These are phyloP conservation scores for Firmiana major DNA, from an alignment of 345 rosid species.

Conservation along the genomic window DNA sequence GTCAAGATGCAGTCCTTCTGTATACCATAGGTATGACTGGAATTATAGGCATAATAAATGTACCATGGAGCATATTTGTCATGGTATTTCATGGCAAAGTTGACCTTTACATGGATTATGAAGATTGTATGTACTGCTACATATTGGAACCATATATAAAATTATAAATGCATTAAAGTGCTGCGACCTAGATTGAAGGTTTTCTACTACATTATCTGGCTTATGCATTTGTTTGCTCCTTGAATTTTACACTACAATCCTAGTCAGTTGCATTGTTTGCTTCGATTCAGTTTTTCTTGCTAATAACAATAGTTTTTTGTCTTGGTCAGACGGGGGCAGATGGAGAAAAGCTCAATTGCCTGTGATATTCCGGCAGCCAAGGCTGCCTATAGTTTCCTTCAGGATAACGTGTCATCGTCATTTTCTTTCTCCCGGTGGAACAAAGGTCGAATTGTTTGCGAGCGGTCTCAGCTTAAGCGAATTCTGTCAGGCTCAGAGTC, in stretches of 20 bases:
- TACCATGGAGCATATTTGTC: neutral
- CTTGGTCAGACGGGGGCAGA: constrained; percentile 56
- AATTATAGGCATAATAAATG: neutral
- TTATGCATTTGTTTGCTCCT: neutral
- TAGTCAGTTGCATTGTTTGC: constrained; percentile 7
- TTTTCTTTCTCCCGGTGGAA: constrained; percentile 79
- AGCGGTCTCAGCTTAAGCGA: constrained; percentile 73
- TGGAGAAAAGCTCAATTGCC: constrained; percentile 61
- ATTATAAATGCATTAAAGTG: neutral
- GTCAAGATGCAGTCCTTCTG: neutral
- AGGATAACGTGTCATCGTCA: constrained; percentile 58
- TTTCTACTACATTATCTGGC: neutral
- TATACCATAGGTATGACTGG: neutral
- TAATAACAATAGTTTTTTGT: neutral
- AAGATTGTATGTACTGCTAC: neutral
- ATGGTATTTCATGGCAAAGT: neutral
- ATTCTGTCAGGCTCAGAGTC: constrained; percentile 42
- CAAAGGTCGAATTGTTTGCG: constrained; percentile 85
- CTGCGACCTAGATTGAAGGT: neutral
- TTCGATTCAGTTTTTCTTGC: neutral
- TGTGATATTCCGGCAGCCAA: constrained; percentile 54
- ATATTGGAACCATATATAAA: neutral
- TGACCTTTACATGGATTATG: neutral
- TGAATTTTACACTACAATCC: neutral
- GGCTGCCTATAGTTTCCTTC: constrained; percentile 61